These are phyloP conservation scores for Eurotiales sp. DNA, from an alignment of 2,329 filamentous ascomycete species.

Conservation along the genomic window DNA sequence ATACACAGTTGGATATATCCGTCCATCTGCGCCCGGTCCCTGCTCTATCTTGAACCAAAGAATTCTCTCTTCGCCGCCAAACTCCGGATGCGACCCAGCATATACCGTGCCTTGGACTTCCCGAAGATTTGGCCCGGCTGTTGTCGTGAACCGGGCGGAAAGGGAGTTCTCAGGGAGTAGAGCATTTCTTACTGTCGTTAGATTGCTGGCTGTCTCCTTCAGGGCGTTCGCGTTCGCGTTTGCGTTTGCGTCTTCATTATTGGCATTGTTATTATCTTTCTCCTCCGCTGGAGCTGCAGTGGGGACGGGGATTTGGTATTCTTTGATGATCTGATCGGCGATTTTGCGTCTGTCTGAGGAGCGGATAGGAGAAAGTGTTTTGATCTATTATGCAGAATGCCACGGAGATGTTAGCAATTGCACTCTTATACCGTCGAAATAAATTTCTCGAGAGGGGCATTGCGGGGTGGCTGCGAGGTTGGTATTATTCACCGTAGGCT, in stretches of 20 bases:
- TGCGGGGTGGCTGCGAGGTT: neutral
- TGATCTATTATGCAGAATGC: conserved; percentile 52
- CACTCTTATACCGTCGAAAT: neutral
- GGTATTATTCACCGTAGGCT: conserved; percentile 42
- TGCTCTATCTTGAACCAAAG: conserved; percentile 63
- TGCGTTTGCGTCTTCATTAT: conserved; percentile 23
- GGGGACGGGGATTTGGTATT: conserved; percentile 54
- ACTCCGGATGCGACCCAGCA: conserved; percentile 54
- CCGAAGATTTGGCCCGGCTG: conserved; percentile 58
- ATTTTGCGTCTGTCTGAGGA: conserved; percentile 65
- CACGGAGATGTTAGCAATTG: conserved; percentile 13
- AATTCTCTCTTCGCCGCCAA: conserved; percentile 52
- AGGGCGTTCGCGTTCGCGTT: conserved; percentile 33
- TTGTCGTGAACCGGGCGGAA: conserved; percentile 63
- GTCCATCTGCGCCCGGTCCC: conserved; percentile 39
- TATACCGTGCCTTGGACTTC: conserved; percentile 63
- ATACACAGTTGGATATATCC: conserved; percentile 54
- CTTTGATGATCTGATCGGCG: conserved; percentile 63
- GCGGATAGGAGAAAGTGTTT: conserved; percentile 62
- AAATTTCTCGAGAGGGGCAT: neutral
- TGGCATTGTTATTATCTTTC: conserved; percentile 17
- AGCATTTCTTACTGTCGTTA: conserved; percentile 52
- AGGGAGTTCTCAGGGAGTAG: conserved; percentile 61
- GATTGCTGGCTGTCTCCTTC: conserved; percentile 44
- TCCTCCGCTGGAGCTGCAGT: conserved; percentile 27